These are phyloP conservation scores for Colletotrichum trifolii DNA, from an alignment of 2,329 filamentous ascomycete genomes.

Conservation along the genomic window DNA sequence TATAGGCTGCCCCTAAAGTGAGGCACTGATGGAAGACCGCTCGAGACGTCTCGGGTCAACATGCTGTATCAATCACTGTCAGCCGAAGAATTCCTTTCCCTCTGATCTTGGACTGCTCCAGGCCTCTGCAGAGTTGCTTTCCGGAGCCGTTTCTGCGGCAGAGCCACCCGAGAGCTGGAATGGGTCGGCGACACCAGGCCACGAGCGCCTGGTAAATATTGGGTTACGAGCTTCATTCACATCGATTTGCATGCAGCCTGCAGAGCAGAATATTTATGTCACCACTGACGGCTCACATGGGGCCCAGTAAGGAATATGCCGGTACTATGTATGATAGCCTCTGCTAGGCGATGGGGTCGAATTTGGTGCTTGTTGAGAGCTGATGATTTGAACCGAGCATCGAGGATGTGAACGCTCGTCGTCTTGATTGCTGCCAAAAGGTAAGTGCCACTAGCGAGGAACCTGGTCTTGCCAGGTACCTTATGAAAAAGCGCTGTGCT, in stretches of 20 bases:
- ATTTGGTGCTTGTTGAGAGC: no score
- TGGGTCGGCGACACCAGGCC: not conserved
- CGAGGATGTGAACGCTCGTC: no score
- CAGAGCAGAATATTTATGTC: no score
- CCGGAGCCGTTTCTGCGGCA: conserved; percentile 1
- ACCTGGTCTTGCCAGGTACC: no score
- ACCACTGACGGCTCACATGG: no score
- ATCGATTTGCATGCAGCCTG: not conserved
- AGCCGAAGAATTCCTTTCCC: not conserved
- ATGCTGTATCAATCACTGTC: not conserved
- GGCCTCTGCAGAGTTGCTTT: not conserved
- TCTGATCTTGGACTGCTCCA: conserved; percentile 8
- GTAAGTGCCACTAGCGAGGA: no score
- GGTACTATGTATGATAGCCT: not conserved
- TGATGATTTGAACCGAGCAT: no score
- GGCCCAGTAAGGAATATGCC: not conserved
- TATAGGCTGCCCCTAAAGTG: conserved; percentile 1
- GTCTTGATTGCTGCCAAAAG: no score
- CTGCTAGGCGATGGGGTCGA: not conserved
- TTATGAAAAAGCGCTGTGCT: no score
- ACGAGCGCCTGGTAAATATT: not conserved
- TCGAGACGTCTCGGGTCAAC: conserved; percentile 3
- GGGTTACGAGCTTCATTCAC: not conserved
- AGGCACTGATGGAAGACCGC: conserved; percentile 16
- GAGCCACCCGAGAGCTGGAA: not conserved